phyloP scores from a whole-genome alignment of 2,329 filamentous ascomycete species.

The Colletotrichum plurivorum region DNA sequence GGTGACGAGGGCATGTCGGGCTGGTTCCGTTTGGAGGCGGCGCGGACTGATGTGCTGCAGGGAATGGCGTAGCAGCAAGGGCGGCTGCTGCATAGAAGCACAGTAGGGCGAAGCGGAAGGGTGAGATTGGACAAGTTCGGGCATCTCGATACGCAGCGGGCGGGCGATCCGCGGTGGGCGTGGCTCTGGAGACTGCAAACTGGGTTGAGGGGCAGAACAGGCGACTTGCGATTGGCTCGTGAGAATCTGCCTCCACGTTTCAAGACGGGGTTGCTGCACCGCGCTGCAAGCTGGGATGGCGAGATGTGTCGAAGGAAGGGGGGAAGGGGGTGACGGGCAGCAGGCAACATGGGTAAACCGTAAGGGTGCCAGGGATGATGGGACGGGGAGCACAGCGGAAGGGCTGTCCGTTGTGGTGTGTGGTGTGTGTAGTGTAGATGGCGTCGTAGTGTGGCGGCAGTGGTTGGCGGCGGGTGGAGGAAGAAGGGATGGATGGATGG shows the following conservation, averaged over 20 bases:
- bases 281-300: constrained; percentile 35
- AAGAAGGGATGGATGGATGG: constrained; percentile 7
- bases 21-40: constrained; percentile 14
- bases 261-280: constrained; percentile 36
- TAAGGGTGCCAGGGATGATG: constrained; percentile 5
- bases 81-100: constrained; percentile 26
- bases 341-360: constrained; percentile 15
- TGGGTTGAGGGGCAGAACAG: too few relatives aligned
- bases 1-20: neutral
- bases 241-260: constrained; percentile 35
- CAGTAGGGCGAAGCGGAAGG: constrained; percentile 8
- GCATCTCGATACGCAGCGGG: constrained; percentile 27
- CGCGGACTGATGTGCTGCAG: constrained; percentile 36
- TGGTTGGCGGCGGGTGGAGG: constrained; percentile 5
- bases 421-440: constrained; percentile 14
- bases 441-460: constrained; percentile 22
- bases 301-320: constrained; percentile 32
- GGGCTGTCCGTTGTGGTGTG: neutral
- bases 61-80: constrained; percentile 23
- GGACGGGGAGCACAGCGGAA: constrained; percentile 10
- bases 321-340: constrained; percentile 11
- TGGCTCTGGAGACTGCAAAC: neutral
- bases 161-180: constrained; percentile 20
- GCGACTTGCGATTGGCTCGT: constrained; percentile 35
- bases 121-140: constrained; percentile 22